phyloP scores from a whole-genome alignment of 148 eudicot species.

The Persicaria tinctoria region DNA sequence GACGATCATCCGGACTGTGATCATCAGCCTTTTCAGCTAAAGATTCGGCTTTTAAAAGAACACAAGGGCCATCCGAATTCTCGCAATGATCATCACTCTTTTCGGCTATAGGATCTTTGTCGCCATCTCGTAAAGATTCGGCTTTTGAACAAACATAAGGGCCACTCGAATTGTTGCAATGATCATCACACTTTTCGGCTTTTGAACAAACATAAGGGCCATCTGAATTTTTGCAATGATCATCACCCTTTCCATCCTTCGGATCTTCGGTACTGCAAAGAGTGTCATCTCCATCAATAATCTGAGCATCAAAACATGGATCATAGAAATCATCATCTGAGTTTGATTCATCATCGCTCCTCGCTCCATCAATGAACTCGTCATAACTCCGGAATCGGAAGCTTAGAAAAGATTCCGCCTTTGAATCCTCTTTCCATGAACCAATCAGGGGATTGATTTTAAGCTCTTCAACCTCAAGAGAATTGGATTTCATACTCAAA shows the following conservation, averaged over 20 bases:
- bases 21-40: background rate
- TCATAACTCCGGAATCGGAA: slow-evolving; percentile 72
- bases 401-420: slow-evolving; percentile 29
- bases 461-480: background rate
- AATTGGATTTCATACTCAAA: background rate
- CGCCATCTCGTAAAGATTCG: too few species aligned
- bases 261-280: background rate
- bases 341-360: slow-evolving; percentile 15
- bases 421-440: slow-evolving; percentile 16
- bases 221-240: background rate
- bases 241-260: background rate
- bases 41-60: background rate
- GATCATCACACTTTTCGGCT: too few species aligned
- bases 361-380: slow-evolving; percentile 35
- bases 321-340: background rate
- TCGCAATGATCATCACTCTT: background rate
- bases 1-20: background rate
- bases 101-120: too few species aligned
- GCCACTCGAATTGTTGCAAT: too few species aligned
- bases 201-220: background rate
- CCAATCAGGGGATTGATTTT: background rate
- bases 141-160: too few species aligned
- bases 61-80: background rate
- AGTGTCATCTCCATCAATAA: background rate
- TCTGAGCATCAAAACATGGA: background rate